Conservation (phyloP, 306 rosid species). For the Vigna mungo region DNA sequence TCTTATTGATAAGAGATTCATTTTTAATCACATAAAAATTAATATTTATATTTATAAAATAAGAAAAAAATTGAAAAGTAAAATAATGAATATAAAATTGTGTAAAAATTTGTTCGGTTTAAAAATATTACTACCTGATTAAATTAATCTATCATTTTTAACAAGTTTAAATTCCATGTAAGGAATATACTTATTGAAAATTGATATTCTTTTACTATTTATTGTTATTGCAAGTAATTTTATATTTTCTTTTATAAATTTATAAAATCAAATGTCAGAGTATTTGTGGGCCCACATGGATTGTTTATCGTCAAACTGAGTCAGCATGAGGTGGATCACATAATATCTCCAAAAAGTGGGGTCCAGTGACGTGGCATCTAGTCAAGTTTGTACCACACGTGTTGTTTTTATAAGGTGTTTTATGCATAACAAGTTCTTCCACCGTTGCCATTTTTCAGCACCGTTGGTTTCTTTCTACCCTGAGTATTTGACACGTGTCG, state of each 20-base stretch:
- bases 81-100: no score
- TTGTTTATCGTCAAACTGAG: conserved; percentile 42
- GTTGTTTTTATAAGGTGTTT: conserved; percentile 19
- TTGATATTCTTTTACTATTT: no score
- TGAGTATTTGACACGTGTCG: not conserved
- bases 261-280: not conserved
- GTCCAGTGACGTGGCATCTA: conserved; percentile 56
- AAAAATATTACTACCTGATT: no score
- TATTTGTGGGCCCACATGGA: conserved; percentile 8
- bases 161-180: no score
- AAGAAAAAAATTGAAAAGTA: no score
- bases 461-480: not conserved
- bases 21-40: no score
- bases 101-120: no score
- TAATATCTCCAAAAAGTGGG: conserved; percentile 23
- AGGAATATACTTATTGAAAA: no score
- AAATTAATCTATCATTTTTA: no score
- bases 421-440: not conserved
- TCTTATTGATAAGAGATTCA: no score
- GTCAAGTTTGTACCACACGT: conserved; percentile 45
- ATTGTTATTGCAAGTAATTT: not conserved
- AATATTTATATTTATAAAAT: no score
- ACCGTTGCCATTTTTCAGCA: not conserved
- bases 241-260: no score
- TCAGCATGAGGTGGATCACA: conserved; percentile 65